Conservation (phyloP, 2,329 filamentous ascomycete species). For the Ophiostoma montium region DNA sequence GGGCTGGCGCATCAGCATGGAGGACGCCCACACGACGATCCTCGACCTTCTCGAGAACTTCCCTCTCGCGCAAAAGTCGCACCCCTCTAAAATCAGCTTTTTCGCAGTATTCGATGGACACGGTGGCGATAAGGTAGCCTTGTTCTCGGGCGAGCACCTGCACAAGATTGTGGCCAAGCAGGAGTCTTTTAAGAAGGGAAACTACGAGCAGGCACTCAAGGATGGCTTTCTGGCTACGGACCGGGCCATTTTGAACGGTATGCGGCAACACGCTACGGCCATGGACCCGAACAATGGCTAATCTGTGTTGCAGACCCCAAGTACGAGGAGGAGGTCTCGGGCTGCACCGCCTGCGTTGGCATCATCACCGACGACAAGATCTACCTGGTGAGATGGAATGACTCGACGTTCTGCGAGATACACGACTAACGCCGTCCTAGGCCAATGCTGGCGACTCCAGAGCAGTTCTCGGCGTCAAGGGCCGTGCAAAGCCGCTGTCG, state of each 20-base stretch:
- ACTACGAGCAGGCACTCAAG: constrained; percentile 92
- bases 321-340: constrained; percentile 95
- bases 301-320: constrained; percentile 56
- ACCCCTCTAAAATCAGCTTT: constrained; percentile 70
- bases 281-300: constrained; percentile 1
- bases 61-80: constrained; percentile 44
- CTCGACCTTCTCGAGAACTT: constrained; percentile 63
- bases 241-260: constrained; percentile 90
- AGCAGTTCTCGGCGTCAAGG: constrained; percentile 90
- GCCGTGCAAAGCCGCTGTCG: constrained; percentile 92
- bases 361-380: constrained; percentile 85
- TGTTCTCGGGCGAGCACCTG: constrained; percentile 84
- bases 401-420: neutral
- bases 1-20: constrained; percentile 99
- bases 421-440: constrained; percentile 32
- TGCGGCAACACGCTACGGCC: constrained; percentile 10
- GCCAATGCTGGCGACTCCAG: constrained; percentile 95
- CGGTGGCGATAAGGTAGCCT: constrained; percentile 88
- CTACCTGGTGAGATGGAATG: constrained; percentile 59
- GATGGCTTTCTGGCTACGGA: constrained; percentile 96
- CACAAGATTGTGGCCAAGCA: constrained; percentile 92
- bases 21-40: constrained; percentile 82
- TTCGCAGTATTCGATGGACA: constrained; percentile 98
- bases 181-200: constrained; percentile 77
- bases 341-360: constrained; percentile 88